Evolutionary conservation across 2,329 filamentous ascomycete species (phyloP), one percentile per base, ranked within the genome.

Genomic region (Penicillium sp.): DNA sequence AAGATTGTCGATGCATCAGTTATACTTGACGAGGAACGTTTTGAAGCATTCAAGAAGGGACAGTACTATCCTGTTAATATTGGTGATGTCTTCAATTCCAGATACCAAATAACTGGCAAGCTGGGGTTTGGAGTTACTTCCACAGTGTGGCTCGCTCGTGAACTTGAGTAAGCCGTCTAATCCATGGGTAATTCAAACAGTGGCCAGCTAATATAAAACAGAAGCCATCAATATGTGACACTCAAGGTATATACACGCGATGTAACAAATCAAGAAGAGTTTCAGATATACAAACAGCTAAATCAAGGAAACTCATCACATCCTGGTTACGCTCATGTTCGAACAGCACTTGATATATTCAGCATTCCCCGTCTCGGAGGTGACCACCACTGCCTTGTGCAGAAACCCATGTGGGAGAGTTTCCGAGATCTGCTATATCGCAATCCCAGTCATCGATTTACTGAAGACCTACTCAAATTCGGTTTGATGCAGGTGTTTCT

Each of bases 401-500:
- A 71, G 65, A 74, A 78, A 48, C 80, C 70, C 64, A 62, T 76
- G 0, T 57, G 65, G 45, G 61, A 64, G 2, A 76, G 78, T 47
- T 60, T 79, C 7, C 59, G 59, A 33, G 74, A 75, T 23, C 77
- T 77, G 52, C 74, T 43, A 12, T n/a, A 16, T 23, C 26, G 47
- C 30, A 46, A 38, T 30, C 40, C 7, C 9, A 23, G 9, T 14
- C 49, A 20, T 26, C 47, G 24, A 42, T 49, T 52, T 47, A 38
- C 42, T 20, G 47, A 74, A 8, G 63, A 66, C 1, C 62, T 76
- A 2, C 52, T 78, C 0, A 69, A 68, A 9, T 62, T 71, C 24
- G 60, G 72, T 1, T 69, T 81, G 16, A 59, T 65, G 5, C 71
- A 66, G 0, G 60, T 80, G 1, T 77, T 81, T 50, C 60, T 74